Evolutionary conservation across 768 basidiomycete genomes (phyloP).

Genomic region (Strobilomyces confusus): DNA sequence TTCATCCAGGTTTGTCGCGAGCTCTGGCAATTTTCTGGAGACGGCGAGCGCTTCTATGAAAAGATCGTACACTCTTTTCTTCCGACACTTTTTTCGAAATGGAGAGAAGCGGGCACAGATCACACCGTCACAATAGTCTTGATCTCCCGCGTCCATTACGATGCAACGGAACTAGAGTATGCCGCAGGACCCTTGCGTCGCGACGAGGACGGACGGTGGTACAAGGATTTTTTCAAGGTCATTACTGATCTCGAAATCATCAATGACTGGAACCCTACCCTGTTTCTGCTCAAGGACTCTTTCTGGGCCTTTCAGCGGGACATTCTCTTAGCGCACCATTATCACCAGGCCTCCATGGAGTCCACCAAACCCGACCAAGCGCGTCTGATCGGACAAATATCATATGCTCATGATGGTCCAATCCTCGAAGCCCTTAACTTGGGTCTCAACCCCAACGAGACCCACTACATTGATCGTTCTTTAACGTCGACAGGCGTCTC

Average conservation of each 20-base stretch:
- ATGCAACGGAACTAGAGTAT: slow-evolving; percentile 71
- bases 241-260: slow-evolving; percentile 90
- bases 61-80: slow-evolving; percentile 98
- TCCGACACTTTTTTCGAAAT: slow-evolving; percentile 80
- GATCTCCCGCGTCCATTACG: slow-evolving; percentile 89
- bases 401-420: slow-evolving; percentile 90
- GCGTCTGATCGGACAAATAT: slow-evolving; percentile 73
- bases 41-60: slow-evolving; percentile 93
- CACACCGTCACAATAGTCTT: slow-evolving; percentile 94
- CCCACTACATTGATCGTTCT: slow-evolving; percentile 93
- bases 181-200: slow-evolving; percentile 77
- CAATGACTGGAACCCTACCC: slow-evolving; percentile 81
- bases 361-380: slow-evolving; percentile 44
- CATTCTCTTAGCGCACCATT: slow-evolving; percentile 86
- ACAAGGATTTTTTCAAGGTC: slow-evolving; percentile 96
- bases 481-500: slow-evolving; percentile 82
- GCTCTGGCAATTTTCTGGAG: slow-evolving; percentile 94
- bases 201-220: slow-evolving; percentile 75
- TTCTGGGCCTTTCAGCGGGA: slow-evolving; percentile 91
- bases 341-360: slow-evolving; percentile 64
- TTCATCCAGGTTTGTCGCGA: slow-evolving; percentile 97
- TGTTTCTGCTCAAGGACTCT: slow-evolving; percentile 83
- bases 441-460: slow-evolving; percentile 87
- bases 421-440: slow-evolving; percentile 95
- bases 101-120: slow-evolving; percentile 81